These are phyloP conservation scores for Venturiaceae sp. DNA, from an alignment of 2,329 filamentous ascomycete genomes.

Conservation along the genomic window DNA sequence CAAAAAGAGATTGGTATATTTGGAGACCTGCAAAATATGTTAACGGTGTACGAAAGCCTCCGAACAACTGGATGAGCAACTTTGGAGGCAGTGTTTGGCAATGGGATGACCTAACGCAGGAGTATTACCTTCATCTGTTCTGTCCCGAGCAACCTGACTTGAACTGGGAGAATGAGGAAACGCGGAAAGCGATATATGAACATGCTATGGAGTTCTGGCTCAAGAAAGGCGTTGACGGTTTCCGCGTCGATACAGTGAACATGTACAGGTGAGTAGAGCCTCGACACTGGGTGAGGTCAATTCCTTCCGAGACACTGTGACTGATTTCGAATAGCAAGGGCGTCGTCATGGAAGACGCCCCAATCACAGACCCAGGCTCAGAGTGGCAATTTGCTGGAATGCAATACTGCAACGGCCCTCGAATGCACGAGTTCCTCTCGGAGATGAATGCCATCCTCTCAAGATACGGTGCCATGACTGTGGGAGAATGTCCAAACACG, in stretches of 20 bases:
- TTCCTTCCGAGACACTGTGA: neutral
- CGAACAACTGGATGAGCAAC: conserved; percentile 31
- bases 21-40: conserved; percentile 7
- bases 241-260: conserved; percentile 10
- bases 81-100: conserved; percentile 23
- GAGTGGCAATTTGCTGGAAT: conserved; percentile 25
- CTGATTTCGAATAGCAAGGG: conserved; percentile 8
- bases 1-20: conserved; percentile 59
- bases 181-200: conserved; percentile 7
- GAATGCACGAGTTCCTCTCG: conserved; percentile 56
- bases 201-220: conserved; percentile 12
- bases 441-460: conserved; percentile 54
- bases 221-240: conserved; percentile 8
- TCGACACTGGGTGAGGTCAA: too few relatives aligned
- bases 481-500: conserved; percentile 59
- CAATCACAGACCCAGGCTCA: conserved; percentile 3
- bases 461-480: conserved; percentile 57
- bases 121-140: conserved; percentile 10
- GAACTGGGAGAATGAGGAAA: conserved; percentile 7
- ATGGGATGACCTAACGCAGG: conserved; percentile 8
- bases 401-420: conserved; percentile 58
- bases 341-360: conserved; percentile 6
- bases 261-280: conserved; percentile 8
- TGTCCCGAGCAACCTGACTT: conserved; percentile 9
- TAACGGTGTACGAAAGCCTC: conserved; percentile 6